A percentile compares a stretch with the other conserved stretches of the same genome.
These are phyloP conservation scores for Tubosaeta sp. DNA, from an alignment of 768 basidiomycete species.

Conservation along the genomic window DNA sequence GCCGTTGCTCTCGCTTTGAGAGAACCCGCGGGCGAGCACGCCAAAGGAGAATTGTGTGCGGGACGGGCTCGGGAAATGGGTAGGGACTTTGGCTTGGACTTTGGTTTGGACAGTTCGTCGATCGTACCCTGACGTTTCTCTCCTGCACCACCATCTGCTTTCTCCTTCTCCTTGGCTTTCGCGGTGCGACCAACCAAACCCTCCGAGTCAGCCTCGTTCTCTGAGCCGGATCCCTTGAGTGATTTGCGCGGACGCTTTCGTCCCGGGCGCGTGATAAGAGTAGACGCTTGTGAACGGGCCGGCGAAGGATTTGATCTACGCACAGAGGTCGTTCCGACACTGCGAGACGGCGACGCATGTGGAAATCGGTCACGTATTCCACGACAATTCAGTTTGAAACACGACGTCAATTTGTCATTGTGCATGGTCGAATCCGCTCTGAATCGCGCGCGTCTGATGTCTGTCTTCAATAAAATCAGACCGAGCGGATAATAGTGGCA, in stretches of 20 bases:
- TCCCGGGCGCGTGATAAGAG: slow-evolving; percentile 4
- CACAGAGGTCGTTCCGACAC: slow-evolving; percentile 6
- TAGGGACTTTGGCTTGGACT: slow-evolving; percentile 10
- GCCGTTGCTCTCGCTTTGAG: slow-evolving; percentile 1
- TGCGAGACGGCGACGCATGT: slow-evolving; percentile 5
- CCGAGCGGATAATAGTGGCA: not conserved
- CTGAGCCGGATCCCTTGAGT: slow-evolving; percentile 18
- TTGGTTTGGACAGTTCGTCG: slow-evolving; percentile 14
- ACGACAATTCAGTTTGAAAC: slow-evolving; percentile 52
- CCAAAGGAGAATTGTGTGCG: slow-evolving; percentile 6
- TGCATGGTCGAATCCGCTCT: slow-evolving; percentile 64
- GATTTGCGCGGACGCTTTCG: slow-evolving; percentile 27
- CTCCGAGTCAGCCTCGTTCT: slow-evolving; percentile 14
- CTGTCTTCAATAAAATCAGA: slow-evolving; percentile 43
- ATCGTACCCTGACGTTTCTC: not conserved
- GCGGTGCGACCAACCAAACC: slow-evolving; percentile 1
- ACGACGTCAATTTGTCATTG: slow-evolving; percentile 67
- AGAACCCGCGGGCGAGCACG: not conserved
- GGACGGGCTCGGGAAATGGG: slow-evolving; percentile 8
- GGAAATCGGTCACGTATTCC: slow-evolving; percentile 30
- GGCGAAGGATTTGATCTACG: slow-evolving; percentile 25
- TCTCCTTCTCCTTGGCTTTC: slow-evolving; percentile 9
- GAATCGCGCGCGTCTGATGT: slow-evolving; percentile 72
- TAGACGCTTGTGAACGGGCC: slow-evolving; percentile 16
- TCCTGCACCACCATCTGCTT: not conserved